phyloP scores from a whole-genome alignment of 495 filamentous ascomycete species.

The Astrothelium macrocarpum region DNA sequence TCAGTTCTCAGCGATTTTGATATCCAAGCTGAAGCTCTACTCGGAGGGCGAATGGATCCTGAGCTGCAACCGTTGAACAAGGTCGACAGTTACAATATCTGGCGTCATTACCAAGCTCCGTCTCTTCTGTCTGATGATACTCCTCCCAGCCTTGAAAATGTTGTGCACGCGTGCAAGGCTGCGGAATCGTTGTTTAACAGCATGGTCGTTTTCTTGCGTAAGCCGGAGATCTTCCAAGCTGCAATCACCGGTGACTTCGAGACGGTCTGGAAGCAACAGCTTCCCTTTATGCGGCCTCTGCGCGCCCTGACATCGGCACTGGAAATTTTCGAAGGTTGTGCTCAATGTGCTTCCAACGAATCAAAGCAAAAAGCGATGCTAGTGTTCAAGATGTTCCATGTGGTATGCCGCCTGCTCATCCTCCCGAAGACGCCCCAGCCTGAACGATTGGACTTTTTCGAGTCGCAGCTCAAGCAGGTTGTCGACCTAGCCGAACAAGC shows the following conservation, averaged over 20 bases:
- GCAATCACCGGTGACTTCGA: neutral
- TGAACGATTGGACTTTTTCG: neutral
- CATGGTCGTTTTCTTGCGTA: neutral
- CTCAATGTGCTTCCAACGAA: neutral
- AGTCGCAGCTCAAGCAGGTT: neutral
- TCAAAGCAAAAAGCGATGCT: neutral
- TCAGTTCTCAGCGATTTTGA: neutral
- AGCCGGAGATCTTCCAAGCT: neutral
- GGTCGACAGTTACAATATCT: neutral
- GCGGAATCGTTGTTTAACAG: neutral
- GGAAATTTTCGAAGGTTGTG: neutral
- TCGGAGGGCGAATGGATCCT: neutral
- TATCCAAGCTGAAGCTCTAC: neutral
- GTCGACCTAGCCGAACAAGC: neutral
- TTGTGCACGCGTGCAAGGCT: neutral
- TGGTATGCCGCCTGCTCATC: neutral
- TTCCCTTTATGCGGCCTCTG: neutral
- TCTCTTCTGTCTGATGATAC: neutral
- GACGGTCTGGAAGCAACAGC: neutral
- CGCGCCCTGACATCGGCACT: neutral
- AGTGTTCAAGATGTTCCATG: neutral
- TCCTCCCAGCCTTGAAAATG: neutral
- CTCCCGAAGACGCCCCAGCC: neutral
- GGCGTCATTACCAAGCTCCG: neutral
- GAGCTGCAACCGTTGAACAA: neutral